Percentiles rank a stretch among this genome's conserved stretches.
These are phyloP conservation scores for Taphrina betulina DNA, from an alignment of 1,139 yeast species.

Conservation along the genomic window DNA sequence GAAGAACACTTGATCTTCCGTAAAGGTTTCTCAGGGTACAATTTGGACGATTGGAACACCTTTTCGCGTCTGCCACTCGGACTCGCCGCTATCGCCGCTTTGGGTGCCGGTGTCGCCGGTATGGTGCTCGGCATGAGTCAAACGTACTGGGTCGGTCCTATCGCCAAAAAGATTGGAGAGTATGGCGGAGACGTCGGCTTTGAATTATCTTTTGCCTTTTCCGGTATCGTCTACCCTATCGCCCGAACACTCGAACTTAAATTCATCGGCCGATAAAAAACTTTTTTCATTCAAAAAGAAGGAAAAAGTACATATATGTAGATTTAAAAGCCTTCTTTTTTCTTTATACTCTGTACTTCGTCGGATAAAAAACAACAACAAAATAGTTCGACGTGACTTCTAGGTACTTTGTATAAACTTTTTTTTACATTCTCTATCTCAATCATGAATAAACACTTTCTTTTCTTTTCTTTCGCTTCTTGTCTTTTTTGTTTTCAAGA, in stretches of 20 bases:
- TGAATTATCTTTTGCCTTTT: constrained; percentile 69
- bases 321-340: no score
- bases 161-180: constrained; percentile 60
- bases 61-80: constrained; percentile 66
- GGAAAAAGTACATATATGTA: no score
- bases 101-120: constrained; percentile 82
- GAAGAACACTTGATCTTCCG: constrained; percentile 80
- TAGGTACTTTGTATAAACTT: no score
- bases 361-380: no score
- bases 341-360: no score
- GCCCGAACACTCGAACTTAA: constrained; percentile 62
- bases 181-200: constrained; percentile 86
- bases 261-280: constrained; percentile 31
- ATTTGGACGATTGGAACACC: constrained; percentile 61
- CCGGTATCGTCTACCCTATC: constrained; percentile 62
- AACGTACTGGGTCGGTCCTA: constrained; percentile 73
- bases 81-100: constrained; percentile 70
- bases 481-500: no score
- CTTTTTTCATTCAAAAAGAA: no score
- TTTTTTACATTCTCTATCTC: no score
- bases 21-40: constrained; percentile 61
- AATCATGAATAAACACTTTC: no score
- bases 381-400: no score
- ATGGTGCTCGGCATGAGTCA: constrained; percentile 84
- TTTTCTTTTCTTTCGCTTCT: no score